A percentile compares a stretch with the other conserved stretches of the same genome.
Conservation (phyloP, 148 eudicot genomes). For the Bassia scoparia region DNA sequence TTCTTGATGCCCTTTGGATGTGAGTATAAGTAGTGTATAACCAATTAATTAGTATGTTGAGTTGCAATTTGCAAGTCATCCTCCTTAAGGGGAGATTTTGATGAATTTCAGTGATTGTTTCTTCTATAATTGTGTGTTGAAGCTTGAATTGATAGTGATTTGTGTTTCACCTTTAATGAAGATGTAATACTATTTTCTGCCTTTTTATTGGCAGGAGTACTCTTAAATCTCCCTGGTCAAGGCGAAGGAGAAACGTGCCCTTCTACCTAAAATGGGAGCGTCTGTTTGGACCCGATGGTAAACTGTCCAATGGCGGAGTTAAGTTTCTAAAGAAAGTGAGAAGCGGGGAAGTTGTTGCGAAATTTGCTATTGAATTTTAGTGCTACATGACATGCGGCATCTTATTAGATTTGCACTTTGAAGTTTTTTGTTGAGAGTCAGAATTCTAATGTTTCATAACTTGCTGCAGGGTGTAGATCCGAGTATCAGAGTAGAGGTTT, state of each 20-base stretch:
- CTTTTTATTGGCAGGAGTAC: slow-evolving; percentile 35
- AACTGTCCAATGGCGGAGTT: slow-evolving; percentile 57
- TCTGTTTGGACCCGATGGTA: slow-evolving; percentile 54
- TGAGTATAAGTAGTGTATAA: too few species aligned
- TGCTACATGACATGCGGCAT: not conserved
- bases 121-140: not conserved
- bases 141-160: not conserved
- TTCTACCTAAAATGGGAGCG: slow-evolving; percentile 54
- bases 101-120: not conserved
- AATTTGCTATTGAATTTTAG: not conserved
- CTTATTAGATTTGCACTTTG: not conserved
- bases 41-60: too few species aligned
- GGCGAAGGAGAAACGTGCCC: slow-evolving; percentile 54
- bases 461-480: slow-evolving; percentile 83
- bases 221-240: slow-evolving; percentile 73
- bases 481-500: slow-evolving; percentile 82
- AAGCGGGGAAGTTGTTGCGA: slow-evolving; percentile 48
- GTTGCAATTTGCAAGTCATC: not conserved
- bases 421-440: not conserved
- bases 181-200: not conserved
- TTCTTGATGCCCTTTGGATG: not conserved
- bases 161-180: not conserved
- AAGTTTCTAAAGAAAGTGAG: slow-evolving; percentile 69
- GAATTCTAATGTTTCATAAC: not conserved
- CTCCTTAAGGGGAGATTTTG: not conserved